Percentiles rank a stretch among this genome's conserved stretches.
Conservation (phyloP, 192 early-diverging fungal genomes). For the Umbelopsis vinacea region DNA sequence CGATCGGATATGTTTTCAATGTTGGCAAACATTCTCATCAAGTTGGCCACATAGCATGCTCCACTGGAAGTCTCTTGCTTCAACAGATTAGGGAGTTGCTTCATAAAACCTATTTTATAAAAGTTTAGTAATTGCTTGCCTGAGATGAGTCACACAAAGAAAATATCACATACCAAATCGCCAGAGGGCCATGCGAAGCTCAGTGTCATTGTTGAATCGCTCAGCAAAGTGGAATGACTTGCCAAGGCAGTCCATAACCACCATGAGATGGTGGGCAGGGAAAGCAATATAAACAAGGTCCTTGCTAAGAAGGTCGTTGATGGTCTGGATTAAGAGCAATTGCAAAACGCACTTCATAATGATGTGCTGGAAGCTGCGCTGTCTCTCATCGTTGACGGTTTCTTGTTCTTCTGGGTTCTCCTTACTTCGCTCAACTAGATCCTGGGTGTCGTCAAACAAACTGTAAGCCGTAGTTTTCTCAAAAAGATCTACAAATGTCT, state of each 20-base stretch:
- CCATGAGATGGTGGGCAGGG: slow-evolving; percentile 67
- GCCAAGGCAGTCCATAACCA: slow-evolving; percentile 80
- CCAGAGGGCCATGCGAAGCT: slow-evolving; percentile 81
- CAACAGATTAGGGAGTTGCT: slow-evolving; percentile 87
- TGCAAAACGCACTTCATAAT: slow-evolving; percentile 92
- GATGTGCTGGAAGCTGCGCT: slow-evolving; percentile 80
- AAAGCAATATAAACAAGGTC: slow-evolving; percentile 62
- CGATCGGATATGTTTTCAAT: slow-evolving; percentile 45
- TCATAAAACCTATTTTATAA: slow-evolving; percentile 76
- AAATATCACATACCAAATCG: slow-evolving; percentile 50
- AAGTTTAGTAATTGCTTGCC: background rate
- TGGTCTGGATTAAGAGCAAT: slow-evolving; percentile 85
- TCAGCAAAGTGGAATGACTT: slow-evolving; percentile 80
- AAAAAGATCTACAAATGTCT: slow-evolving; percentile 74
- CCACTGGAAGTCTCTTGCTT: slow-evolving; percentile 88
- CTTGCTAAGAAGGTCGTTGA: slow-evolving; percentile 75
- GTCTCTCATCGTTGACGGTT: slow-evolving; percentile 52
- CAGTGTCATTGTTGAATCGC: slow-evolving; percentile 77
- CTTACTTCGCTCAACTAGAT: slow-evolving; percentile 31
- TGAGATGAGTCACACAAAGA: background rate
- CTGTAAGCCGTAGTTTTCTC: slow-evolving; percentile 78
- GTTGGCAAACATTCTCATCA: slow-evolving; percentile 70
- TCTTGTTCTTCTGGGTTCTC: slow-evolving; percentile 18
- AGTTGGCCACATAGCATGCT: slow-evolving; percentile 65
- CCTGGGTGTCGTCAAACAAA: slow-evolving; percentile 60